Evolutionary conservation across 2,329 filamentous ascomycete genomes (phyloP).

Genomic region (Pseudocercospora macadamiae): DNA sequence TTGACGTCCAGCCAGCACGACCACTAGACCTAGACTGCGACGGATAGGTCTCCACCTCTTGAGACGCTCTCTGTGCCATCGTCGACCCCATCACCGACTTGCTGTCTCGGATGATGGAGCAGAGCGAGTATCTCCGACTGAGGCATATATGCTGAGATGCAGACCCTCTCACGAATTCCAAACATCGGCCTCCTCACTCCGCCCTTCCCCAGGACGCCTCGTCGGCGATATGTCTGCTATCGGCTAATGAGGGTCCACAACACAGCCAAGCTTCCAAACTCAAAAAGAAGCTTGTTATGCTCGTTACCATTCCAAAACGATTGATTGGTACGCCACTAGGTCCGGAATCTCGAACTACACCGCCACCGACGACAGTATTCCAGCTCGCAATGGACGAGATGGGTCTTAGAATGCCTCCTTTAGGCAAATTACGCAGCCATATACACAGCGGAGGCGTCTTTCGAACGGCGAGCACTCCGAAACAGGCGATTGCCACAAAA

Average conservation of each 20-base stretch:
- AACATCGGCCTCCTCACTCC: no score
- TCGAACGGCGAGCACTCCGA: neutral
- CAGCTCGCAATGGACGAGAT: neutral
- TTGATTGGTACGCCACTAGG: neutral
- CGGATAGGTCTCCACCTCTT: no score
- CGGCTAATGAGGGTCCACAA: neutral
- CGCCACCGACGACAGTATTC: neutral
- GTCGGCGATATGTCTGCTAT: neutral
- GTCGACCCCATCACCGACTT: no score
- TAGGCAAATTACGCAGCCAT: neutral
- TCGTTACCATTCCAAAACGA: neutral
- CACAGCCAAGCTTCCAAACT: neutral
- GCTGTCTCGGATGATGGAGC: no score
- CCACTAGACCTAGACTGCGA: no score
- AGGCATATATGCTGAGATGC: no score
- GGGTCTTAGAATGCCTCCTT: neutral
- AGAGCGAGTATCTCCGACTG: no score
- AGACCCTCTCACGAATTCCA: no score
- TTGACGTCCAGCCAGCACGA: no score
- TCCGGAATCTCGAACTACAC: neutral
- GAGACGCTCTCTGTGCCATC: no score
- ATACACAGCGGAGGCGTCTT: neutral
- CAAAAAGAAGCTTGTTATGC: neutral
- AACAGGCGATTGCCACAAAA: neutral
- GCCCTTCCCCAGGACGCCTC: neutral